These are phyloP conservation scores for Fusarium phyllophilum DNA, from an alignment of 2,329 filamentous ascomycete genomes.

Conservation along the genomic window DNA sequence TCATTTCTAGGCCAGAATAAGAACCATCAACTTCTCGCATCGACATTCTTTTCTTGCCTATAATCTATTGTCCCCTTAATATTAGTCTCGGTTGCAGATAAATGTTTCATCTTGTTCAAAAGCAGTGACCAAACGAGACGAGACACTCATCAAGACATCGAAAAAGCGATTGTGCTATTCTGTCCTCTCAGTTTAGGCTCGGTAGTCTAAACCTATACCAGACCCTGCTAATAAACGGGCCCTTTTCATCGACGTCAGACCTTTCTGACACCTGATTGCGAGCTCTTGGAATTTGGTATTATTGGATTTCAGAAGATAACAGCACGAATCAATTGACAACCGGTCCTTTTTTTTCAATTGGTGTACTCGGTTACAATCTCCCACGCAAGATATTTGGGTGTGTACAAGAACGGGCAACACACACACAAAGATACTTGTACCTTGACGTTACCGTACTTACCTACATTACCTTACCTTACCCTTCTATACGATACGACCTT, in stretches of 20 bases:
- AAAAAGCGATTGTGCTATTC: background rate
- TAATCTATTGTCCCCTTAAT: background rate
- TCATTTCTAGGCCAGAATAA: background rate
- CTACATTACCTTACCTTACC: background rate
- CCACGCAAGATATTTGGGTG: slow-evolving; percentile 3
- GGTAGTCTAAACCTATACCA: background rate
- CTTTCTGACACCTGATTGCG: slow-evolving; percentile 11
- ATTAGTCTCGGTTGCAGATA: background rate
- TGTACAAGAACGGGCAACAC: slow-evolving; percentile 18
- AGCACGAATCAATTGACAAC: slow-evolving; percentile 14
- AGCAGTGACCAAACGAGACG: slow-evolving; percentile 6
- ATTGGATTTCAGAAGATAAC: background rate
- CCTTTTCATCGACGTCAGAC: slow-evolving; percentile 18
- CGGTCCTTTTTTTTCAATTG: background rate
- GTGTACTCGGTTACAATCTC: background rate
- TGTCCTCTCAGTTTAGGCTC: slow-evolving; percentile 12
- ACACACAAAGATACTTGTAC: slow-evolving; percentile 3
- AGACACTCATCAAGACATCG: slow-evolving; percentile 13
- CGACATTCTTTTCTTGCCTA: background rate
- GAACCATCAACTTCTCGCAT: slow-evolving; percentile 1
- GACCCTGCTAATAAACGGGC: slow-evolving; percentile 11
- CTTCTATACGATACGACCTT: slow-evolving; percentile 16
- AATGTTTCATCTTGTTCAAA: background rate
- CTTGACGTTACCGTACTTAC: background rate
- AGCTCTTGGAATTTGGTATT: background rate